Percentiles rank a stretch among this genome's conserved stretches.
These are phyloP conservation scores for Nakazawaea holstii DNA, from an alignment of 805 yeast species.

Conservation along the genomic window DNA sequence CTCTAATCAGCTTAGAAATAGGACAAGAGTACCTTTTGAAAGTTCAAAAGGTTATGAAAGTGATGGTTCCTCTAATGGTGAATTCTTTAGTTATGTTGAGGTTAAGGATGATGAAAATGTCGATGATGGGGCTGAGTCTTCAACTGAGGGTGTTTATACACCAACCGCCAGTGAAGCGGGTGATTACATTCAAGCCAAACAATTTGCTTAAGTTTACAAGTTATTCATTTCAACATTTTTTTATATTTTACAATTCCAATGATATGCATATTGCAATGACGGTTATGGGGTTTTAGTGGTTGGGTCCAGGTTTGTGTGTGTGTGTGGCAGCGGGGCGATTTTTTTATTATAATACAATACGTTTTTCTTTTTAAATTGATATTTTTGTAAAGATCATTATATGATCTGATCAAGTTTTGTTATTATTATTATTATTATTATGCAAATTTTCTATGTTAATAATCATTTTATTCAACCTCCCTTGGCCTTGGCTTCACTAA, in stretches of 20 bases:
- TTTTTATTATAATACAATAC: background rate
- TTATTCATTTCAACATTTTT: no score
- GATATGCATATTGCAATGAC: no score
- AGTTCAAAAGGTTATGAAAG: background rate
- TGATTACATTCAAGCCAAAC: conserved; percentile 3
- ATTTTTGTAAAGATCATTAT: background rate
- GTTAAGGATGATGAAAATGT: background rate
- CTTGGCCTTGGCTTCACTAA: conserved; percentile 43
- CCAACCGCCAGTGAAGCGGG: conserved; percentile 8
- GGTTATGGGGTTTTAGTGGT: no score
- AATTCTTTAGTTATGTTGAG: conserved; percentile 6
- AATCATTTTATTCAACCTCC: conserved; percentile 39
- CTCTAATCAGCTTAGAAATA: background rate
- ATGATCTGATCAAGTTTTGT: background rate
- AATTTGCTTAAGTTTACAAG: background rate
- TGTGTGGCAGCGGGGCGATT: no score
- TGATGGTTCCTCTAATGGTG: background rate
- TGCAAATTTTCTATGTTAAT: background rate
- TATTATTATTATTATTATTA: background rate
- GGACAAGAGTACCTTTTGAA: background rate
- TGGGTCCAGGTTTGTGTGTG: no score
- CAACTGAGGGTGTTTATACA: background rate
- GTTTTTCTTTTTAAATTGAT: background rate
- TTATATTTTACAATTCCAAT: no score
- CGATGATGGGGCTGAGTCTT: background rate